These are phyloP conservation scores for Candida ulmi DNA, from an alignment of 805 yeast genomes.

Conservation along the genomic window DNA sequence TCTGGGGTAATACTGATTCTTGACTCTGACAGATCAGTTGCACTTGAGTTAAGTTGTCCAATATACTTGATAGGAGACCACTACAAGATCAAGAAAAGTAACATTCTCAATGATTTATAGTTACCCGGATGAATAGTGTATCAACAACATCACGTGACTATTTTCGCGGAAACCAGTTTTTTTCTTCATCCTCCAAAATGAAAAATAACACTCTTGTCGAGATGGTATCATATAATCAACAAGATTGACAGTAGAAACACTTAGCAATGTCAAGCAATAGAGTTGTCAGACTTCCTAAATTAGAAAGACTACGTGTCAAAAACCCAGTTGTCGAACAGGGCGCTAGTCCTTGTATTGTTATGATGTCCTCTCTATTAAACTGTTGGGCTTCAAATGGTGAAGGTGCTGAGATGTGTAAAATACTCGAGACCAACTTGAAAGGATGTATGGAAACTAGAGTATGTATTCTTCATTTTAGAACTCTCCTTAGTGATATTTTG, in stretches of 20 bases:
- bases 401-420: conserved; percentile 61
- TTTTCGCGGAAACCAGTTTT: background rate
- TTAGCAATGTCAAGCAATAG: conserved; percentile 28
- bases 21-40: too few relatives aligned
- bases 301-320: conserved; percentile 68
- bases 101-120: too few relatives aligned
- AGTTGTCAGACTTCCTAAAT: conserved; percentile 56
- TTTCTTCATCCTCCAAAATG: background rate
- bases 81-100: too few relatives aligned
- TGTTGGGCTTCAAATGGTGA: conserved; percentile 98
- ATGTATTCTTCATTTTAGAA: conserved; percentile 9
- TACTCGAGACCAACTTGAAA: conserved; percentile 64
- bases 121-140: too few relatives aligned
- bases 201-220: too few relatives aligned
- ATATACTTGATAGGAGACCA: too few relatives aligned
- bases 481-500: conserved; percentile 4
- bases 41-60: too few relatives aligned
- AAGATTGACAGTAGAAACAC: too few relatives aligned
- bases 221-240: too few relatives aligned
- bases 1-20: too few relatives aligned
- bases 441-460: conserved; percentile 54
- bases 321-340: conserved; percentile 52
- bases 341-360: conserved; percentile 69
- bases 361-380: conserved; percentile 79
- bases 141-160: background rate